Conservation (phyloP, 108 stramenopile species). For the Cafeteria roenbergensis region DNA sequence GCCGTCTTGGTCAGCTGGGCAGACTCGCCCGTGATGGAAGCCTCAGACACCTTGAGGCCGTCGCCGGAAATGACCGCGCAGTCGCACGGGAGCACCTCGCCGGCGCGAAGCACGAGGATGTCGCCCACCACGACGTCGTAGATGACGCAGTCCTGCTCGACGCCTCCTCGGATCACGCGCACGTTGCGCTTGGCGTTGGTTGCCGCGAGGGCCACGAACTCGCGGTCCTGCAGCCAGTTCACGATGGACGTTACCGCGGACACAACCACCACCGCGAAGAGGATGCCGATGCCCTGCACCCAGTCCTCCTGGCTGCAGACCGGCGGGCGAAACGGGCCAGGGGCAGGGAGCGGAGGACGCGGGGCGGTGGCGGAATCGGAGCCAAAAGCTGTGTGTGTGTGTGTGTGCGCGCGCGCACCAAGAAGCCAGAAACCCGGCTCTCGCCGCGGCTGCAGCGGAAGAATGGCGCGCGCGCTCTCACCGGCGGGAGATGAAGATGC, state of each 20-base stretch:
- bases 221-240: slow-evolving; percentile 82
- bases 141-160: slow-evolving; percentile 52
- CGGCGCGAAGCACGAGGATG: slow-evolving; percentile 72
- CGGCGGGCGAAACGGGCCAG: too few relatives aligned
- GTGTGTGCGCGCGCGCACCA: too few relatives aligned
- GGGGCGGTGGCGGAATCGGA: too few relatives aligned
- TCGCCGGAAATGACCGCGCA: slow-evolving; percentile 66
- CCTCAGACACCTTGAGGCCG: slow-evolving; percentile 76
- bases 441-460: too few relatives aligned
- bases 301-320: slow-evolving; percentile 55
- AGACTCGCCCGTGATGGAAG: slow-evolving; percentile 80
- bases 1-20: slow-evolving; percentile 58
- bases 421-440: too few relatives aligned
- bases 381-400: too few relatives aligned
- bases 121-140: slow-evolving; percentile 94
- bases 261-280: slow-evolving; percentile 68
- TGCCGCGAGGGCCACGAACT: slow-evolving; percentile 61
- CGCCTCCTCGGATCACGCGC: slow-evolving; percentile 63
- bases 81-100: slow-evolving; percentile 73
- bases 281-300: slow-evolving; percentile 80
- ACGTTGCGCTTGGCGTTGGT: slow-evolving; percentile 52
- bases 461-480: too few relatives aligned
- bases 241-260: slow-evolving; percentile 73
- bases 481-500: slow-evolving; percentile 59
- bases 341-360: too few relatives aligned